Evolutionary conservation across 331 rosid genomes (phyloP).

Genomic region (Rhamnella rubrinervis): DNA sequence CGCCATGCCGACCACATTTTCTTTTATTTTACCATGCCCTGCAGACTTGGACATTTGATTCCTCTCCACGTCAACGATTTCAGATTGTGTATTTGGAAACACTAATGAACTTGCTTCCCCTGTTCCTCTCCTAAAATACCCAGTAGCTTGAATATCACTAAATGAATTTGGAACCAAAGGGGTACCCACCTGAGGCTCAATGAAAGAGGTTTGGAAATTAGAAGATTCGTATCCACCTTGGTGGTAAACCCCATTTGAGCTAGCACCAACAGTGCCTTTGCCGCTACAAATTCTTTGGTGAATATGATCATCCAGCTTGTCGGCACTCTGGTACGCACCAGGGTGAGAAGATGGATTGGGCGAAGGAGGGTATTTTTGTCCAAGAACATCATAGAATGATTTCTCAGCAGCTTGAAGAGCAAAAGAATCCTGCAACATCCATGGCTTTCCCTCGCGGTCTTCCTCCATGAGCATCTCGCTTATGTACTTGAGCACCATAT

Average conservation of each 20-base stretch:
- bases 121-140: slow-evolving; percentile 3
- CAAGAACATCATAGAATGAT: slow-evolving; percentile 70
- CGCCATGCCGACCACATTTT: slow-evolving; percentile 2
- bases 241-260: not conserved
- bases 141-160: slow-evolving; percentile 25
- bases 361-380: slow-evolving; percentile 42
- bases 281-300: not conserved
- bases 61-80: slow-evolving; percentile 14
- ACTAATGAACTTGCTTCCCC: slow-evolving; percentile 7
- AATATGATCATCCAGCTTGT: slow-evolving; percentile 8
- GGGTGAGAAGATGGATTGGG: not conserved
- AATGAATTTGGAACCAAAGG: slow-evolving; percentile 26
- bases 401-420: slow-evolving; percentile 86
- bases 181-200: slow-evolving; percentile 5
- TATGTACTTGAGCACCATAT: slow-evolving; percentile 52
- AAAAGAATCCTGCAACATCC: slow-evolving; percentile 65
- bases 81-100: not conserved
- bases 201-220: not conserved
- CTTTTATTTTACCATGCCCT: not conserved
- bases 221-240: not conserved
- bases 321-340: not conserved
- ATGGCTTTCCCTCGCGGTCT: slow-evolving; percentile 50
- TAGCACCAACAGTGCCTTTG: not conserved
- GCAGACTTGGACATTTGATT: slow-evolving; percentile 5
- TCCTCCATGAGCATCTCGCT: slow-evolving; percentile 75